phyloP scores from a whole-genome alignment of 2,329 filamentous ascomycete species.

The Aureobasidium sp. region DNA sequence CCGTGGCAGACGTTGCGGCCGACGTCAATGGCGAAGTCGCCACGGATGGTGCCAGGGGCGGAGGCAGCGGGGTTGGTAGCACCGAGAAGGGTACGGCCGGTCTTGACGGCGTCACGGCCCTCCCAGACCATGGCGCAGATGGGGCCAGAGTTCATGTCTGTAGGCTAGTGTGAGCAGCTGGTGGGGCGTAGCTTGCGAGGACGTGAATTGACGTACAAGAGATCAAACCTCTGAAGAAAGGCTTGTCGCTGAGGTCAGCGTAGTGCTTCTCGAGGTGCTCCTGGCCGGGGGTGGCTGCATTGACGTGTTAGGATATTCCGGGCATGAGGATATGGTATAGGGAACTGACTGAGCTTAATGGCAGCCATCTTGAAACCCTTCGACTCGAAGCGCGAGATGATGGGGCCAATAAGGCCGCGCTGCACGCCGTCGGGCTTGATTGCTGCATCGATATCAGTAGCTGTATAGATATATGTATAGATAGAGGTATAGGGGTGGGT shows the following conservation, averaged over 20 bases:
- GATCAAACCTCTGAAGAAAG: slow-evolving; percentile 97
- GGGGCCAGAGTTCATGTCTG: slow-evolving; percentile 97
- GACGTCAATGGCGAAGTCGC: slow-evolving; percentile 88
- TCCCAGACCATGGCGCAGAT: slow-evolving; percentile 99
- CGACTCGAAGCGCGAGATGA: slow-evolving; percentile 98
- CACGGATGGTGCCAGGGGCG: slow-evolving; percentile 97
- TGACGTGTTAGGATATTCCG: neutral
- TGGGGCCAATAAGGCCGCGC: slow-evolving; percentile 98
- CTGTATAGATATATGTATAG: too few relatives aligned
- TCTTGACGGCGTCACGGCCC: slow-evolving; percentile 99
- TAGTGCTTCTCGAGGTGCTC: slow-evolving; percentile 99
- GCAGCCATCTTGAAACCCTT: slow-evolving; percentile 99
- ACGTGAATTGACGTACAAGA: slow-evolving; percentile 71
- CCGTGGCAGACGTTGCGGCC: slow-evolving; percentile 99
- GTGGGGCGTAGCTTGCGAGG: slow-evolving; percentile 3
- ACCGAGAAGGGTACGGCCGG: slow-evolving; percentile 95
- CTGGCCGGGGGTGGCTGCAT: slow-evolving; percentile 64
- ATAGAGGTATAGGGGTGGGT: neutral
- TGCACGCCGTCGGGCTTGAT: slow-evolving; percentile 98
- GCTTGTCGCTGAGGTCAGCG: slow-evolving; percentile 90
- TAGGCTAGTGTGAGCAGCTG: slow-evolving; percentile 27
- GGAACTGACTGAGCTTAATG: slow-evolving; percentile 68
- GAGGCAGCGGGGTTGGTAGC: slow-evolving; percentile 99
- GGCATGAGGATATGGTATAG: neutral
- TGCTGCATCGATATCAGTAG: slow-evolving; percentile 69